Evolutionary conservation across 1,139 yeast species (phyloP).

Genomic region (Saccharomycopsis phalli): DNA sequence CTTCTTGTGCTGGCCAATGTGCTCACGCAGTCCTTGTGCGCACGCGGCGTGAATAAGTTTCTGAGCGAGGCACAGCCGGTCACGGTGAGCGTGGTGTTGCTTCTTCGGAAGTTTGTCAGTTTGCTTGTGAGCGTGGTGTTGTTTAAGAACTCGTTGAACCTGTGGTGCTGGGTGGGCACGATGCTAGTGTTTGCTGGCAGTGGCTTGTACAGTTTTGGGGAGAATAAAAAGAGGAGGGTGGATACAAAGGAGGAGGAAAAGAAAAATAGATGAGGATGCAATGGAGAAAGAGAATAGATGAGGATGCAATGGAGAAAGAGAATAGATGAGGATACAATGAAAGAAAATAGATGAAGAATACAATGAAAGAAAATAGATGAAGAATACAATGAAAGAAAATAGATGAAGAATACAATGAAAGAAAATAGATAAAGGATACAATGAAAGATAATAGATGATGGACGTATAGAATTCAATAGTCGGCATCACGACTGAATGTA

Average conservation of each 20-base stretch:
- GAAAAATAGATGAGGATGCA: background rate
- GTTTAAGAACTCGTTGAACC: conserved; percentile 38
- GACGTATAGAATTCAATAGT: too few species aligned
- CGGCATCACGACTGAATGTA: too few species aligned
- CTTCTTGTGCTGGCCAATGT: conserved; percentile 35
- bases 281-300: background rate
- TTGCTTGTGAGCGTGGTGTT: conserved; percentile 43
- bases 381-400: too few species aligned
- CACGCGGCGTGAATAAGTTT: conserved; percentile 56
- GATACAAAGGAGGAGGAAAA: background rate
- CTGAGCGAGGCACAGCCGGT: conserved; percentile 51
- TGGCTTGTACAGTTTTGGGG: conserved; percentile 31
- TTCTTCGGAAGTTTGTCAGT: conserved; percentile 54
- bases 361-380: background rate
- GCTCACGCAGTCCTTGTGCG: conserved; percentile 56
- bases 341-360: background rate
- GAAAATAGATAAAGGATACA: too few species aligned
- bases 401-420: too few species aligned
- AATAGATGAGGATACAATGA: background rate
- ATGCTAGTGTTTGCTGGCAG: conserved; percentile 47
- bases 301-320: background rate
- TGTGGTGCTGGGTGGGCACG: conserved; percentile 38
- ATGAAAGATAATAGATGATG: too few species aligned
- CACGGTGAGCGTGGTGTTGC: conserved; percentile 50
- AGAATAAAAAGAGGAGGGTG: background rate